phyloP scores from a whole-genome alignment of 2,329 filamentous ascomycete species.

The Colletotrichum tofieldiae region DNA sequence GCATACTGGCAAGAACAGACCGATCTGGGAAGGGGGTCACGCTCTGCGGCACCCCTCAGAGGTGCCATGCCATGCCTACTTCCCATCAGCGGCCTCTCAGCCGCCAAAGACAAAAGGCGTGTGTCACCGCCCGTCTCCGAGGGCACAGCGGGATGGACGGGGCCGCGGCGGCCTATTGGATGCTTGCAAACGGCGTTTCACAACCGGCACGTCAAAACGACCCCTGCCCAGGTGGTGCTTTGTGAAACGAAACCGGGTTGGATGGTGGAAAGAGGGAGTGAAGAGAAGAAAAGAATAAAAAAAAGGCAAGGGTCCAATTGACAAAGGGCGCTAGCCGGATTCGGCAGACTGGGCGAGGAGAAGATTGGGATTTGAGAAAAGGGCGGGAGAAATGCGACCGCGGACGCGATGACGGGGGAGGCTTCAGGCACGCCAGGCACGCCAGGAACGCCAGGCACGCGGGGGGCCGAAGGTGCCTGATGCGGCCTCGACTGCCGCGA shows the following conservation, averaged over 20 bases:
- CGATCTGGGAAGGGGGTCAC: too few species aligned
- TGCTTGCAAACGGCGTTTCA: constrained; percentile 26
- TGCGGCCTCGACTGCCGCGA: neutral
- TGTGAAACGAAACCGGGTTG: constrained; percentile 17
- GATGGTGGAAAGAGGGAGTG: neutral
- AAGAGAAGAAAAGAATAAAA: too few species aligned
- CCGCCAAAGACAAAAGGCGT: neutral
- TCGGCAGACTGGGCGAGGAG: neutral
- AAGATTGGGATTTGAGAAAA: neutral
- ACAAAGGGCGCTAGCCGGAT: neutral
- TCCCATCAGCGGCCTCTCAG: too few species aligned
- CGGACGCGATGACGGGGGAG: neutral
- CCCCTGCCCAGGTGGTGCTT: constrained; percentile 1
- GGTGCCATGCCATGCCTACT: too few species aligned
- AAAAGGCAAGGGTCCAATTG: too few species aligned
- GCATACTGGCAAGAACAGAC: neutral
- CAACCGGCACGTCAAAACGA: constrained; percentile 11
- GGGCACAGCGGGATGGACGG: neutral
- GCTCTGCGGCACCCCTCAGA: too few species aligned
- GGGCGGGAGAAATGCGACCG: too few species aligned
- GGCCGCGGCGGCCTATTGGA: neutral
- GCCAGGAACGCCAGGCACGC: neutral
- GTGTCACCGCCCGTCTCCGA: too few species aligned
- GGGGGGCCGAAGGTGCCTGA: neutral
- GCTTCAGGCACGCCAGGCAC: neutral